These are phyloP conservation scores for Rhodofomes roseus DNA, from an alignment of 1,284 basidiomycete species.

Conservation along the genomic window DNA sequence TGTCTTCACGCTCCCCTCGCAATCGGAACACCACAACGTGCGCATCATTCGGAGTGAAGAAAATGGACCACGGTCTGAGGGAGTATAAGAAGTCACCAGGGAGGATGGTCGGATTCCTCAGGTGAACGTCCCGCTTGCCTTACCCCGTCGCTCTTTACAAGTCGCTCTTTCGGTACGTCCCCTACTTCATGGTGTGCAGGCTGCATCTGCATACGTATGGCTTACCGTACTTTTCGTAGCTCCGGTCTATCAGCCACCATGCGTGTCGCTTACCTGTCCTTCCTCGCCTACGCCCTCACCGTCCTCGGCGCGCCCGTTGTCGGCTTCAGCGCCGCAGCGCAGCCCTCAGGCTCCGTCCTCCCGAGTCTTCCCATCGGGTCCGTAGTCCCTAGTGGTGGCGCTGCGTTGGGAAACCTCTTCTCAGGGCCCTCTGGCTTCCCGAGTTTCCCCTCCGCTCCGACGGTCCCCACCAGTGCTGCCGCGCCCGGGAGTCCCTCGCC, in stretches of 20 bases:
- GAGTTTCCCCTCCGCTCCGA: not conserved
- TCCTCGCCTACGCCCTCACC: not conserved
- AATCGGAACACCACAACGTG: no score
- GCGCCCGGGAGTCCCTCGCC: not conserved
- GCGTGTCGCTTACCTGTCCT: not conserved
- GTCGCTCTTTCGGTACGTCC: not conserved
- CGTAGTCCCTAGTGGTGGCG: no score
- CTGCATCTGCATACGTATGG: not conserved
- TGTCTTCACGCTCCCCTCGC: no score
- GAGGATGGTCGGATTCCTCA: not conserved
- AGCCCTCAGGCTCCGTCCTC: no score
- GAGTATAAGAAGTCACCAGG: not conserved
- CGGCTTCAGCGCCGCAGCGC: no score
- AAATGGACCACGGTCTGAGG: not conserved
- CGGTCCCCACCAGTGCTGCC: no score
- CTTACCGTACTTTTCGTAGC: not conserved
- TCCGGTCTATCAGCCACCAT: not conserved
- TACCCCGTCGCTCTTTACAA: not conserved
- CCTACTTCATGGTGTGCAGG: not conserved
- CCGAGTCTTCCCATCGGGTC: no score
- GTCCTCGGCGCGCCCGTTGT: not conserved
- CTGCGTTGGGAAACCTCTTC: no score
- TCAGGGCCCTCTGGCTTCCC: not conserved
- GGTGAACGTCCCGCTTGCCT: not conserved
- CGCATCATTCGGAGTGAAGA: no score